A percentile compares a stretch with the other conserved stretches of the same genome.
These are phyloP conservation scores for Saitozyma sp. DNA, from an alignment of 768 basidiomycete genomes.

Conservation along the genomic window DNA sequence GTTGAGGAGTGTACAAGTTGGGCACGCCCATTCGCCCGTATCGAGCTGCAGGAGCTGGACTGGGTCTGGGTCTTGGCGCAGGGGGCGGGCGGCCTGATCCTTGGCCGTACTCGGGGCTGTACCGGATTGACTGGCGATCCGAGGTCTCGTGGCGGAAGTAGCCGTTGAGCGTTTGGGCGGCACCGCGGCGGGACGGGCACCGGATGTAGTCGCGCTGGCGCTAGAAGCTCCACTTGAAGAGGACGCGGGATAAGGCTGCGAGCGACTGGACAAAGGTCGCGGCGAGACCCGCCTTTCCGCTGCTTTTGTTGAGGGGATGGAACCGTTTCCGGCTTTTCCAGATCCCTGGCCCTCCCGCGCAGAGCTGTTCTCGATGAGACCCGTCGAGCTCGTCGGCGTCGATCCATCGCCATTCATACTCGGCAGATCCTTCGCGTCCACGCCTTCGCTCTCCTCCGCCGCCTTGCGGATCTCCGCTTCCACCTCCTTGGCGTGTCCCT, in stretches of 20 bases:
- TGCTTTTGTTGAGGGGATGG: no score
- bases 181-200: no score
- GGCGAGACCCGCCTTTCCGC: no score
- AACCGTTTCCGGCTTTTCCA: no score
- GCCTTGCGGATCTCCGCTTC: conserved; percentile 63
- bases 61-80: no score
- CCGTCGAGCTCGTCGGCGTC: not conserved
- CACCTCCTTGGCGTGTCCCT: conserved; percentile 34
- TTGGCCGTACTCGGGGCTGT: not conserved
- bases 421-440: conserved; percentile 55
- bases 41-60: no score
- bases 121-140: not conserved
- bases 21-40: conserved; percentile 50
- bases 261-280: no score
- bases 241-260: no score
- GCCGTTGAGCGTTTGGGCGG: not conserved
- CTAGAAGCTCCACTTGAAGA: no score
- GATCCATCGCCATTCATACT: conserved; percentile 54
- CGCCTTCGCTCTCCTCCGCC: conserved; percentile 64
- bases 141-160: not conserved
- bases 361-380: not conserved
- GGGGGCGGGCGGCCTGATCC: no score
- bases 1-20: conserved; percentile 70
- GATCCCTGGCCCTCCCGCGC: no score
- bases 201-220: no score